phyloP scores from a whole-genome alignment of 73 alveolate genomes.

The Symbiodinium natans region DNA sequence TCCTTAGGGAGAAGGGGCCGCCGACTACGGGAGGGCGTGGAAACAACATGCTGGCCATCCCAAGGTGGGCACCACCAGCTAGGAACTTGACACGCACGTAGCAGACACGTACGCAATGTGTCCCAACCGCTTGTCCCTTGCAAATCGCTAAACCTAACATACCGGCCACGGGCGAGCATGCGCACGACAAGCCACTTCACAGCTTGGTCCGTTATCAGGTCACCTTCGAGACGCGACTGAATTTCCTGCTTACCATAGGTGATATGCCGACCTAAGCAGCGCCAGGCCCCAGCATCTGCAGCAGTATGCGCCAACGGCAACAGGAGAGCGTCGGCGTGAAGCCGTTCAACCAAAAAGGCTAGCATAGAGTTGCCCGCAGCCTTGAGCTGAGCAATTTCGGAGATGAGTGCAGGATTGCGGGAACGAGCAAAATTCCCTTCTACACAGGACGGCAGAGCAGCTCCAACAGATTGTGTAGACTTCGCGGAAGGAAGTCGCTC shows the following conservation, averaged over 20 bases:
- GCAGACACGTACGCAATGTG: background rate
- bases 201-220: background rate
- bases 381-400: background rate
- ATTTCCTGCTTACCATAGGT: background rate
- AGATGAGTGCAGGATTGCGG: background rate
- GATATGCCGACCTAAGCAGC: background rate
- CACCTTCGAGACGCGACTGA: background rate
- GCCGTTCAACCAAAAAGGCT: background rate
- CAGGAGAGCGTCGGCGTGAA: background rate
- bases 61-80: background rate
- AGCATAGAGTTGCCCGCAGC: background rate
- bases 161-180: background rate
- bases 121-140: background rate
- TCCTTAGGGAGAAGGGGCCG: background rate
- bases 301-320: background rate
- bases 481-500: background rate
- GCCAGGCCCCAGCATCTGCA: background rate
- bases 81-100: background rate
- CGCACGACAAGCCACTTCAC: background rate
- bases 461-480: background rate
- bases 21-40: background rate
- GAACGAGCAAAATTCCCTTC: background rate
- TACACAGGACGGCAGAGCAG: background rate
- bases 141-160: background rate
- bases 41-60: background rate